phyloP scores from a whole-genome alignment of 306 rosid genomes.

The Cicer chorassanicum region DNA sequence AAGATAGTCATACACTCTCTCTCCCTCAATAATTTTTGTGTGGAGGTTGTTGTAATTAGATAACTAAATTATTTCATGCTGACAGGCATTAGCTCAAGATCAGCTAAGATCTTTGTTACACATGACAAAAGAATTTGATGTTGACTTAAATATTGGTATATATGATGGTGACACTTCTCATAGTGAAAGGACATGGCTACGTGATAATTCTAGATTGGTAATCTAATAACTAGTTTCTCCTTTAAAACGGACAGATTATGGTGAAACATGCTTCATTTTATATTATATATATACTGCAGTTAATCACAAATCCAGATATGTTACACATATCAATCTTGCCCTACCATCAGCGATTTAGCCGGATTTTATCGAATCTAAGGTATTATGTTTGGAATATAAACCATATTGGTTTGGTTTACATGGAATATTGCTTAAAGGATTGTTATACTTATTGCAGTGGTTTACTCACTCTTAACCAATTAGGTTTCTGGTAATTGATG shows the following conservation, averaged over 20 bases:
- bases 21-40: neutral
- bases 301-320: conserved; percentile 99
- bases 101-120: conserved; percentile 75
- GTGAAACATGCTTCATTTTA: conserved; percentile 47
- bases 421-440: conserved; percentile 34
- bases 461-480: conserved; percentile 42
- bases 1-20: neutral
- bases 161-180: conserved; percentile 91
- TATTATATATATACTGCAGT: conserved; percentile 57
- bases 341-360: conserved; percentile 68
- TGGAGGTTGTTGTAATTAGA: conserved; percentile 19
- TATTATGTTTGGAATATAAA: conserved; percentile 42
- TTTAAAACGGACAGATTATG: conserved; percentile 20
- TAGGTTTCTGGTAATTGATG: conserved; percentile 89
- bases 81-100: conserved; percentile 96
- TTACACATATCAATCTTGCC: conserved; percentile 90
- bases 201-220: conserved; percentile 89
- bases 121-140: conserved; percentile 69
- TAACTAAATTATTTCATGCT: conserved; percentile 39
- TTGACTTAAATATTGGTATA: conserved; percentile 72
- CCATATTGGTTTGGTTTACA: conserved; percentile 33
- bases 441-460: conserved; percentile 11
- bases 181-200: conserved; percentile 67
- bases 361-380: conserved; percentile 88
- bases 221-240: conserved; percentile 38